Evolutionary conservation across 192 early-diverging fungal genomes (phyloP).

Genomic region (Podila clonocystis): DNA sequence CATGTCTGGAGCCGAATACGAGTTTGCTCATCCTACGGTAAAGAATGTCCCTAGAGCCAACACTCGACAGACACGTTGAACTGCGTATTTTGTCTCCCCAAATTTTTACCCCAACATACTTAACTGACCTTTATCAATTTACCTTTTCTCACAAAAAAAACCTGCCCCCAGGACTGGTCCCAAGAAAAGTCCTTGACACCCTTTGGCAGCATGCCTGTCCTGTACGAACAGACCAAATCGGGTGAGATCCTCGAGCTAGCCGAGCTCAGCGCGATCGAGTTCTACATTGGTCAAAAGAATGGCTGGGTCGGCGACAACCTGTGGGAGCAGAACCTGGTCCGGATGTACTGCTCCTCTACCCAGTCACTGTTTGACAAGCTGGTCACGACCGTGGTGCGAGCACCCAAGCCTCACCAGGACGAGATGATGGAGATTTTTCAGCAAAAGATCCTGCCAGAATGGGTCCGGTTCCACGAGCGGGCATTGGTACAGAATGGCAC

Average conservation of each 20-base stretch:
- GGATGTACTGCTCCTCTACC: slow-evolving; percentile 33
- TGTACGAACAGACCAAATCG: slow-evolving; percentile 39
- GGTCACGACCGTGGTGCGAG: slow-evolving; percentile 12
- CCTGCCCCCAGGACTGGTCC: slow-evolving; percentile 59
- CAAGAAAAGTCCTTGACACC: slow-evolving; percentile 52
- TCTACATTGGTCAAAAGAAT: slow-evolving; percentile 5
- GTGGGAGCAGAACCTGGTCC: slow-evolving; percentile 32
- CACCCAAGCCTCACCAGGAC: slow-evolving; percentile 6
- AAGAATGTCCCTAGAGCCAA: neutral
- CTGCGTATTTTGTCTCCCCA: too few relatives aligned
- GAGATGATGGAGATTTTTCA: slow-evolving; percentile 19
- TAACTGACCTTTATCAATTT: too few relatives aligned
- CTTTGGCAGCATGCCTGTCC: slow-evolving; percentile 59
- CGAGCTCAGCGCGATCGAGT: slow-evolving; percentile 25
- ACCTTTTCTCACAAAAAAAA: neutral
- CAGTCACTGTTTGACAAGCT: slow-evolving; percentile 26
- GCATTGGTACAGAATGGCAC: slow-evolving; percentile 22
- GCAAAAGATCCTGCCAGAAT: slow-evolving; percentile 12
- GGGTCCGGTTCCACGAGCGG: slow-evolving; percentile 21
- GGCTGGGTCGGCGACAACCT: slow-evolving; percentile 14
- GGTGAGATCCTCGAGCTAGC: slow-evolving; percentile 32
- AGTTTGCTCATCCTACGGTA: slow-evolving; percentile 17
- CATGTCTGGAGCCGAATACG: slow-evolving; percentile 24
- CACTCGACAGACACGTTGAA: too few relatives aligned
- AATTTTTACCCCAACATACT: too few relatives aligned